phyloP scores from a whole-genome alignment of 805 yeast genomes.

The Candida cerambycidarum region DNA sequence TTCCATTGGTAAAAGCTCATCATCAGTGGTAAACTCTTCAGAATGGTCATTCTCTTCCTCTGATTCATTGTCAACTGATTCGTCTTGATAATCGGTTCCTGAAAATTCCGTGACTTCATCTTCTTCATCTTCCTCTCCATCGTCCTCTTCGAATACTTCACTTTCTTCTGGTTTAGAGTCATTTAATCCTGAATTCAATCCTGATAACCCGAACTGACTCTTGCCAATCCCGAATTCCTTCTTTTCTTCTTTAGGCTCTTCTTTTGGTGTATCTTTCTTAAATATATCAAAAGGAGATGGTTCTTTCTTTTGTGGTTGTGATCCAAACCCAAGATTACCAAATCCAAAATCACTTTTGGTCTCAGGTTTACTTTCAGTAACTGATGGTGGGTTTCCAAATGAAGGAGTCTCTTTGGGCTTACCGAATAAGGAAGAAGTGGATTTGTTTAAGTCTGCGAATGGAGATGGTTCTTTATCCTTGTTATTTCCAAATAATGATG shows the following conservation, averaged over 20 bases:
- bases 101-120: slow-evolving; percentile 6
- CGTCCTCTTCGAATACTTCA: slow-evolving; percentile 1
- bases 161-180: background rate
- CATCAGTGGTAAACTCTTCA: slow-evolving; percentile 6
- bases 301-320: background rate
- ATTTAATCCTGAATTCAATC: background rate
- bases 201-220: background rate
- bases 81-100: slow-evolving; percentile 3
- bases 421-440: too few relatives aligned
- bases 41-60: slow-evolving; percentile 1
- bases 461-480: background rate
- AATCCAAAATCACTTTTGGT: background rate
- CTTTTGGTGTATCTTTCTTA: background rate
- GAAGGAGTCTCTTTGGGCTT: slow-evolving; percentile 1
- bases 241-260: background rate
- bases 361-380: background rate
- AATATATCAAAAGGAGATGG: slow-evolving; percentile 4
- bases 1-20: background rate
- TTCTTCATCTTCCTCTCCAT: slow-evolving; percentile 10
- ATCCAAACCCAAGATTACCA: background rate
- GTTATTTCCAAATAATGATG: too few relatives aligned
- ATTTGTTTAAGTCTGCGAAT: background rate
- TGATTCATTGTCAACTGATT: background rate
- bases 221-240: too few relatives aligned
- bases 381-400: background rate